Base-by-base conservation (phyloP, 345 rosid species). In the Rubroshorea leprosula region DNA sequence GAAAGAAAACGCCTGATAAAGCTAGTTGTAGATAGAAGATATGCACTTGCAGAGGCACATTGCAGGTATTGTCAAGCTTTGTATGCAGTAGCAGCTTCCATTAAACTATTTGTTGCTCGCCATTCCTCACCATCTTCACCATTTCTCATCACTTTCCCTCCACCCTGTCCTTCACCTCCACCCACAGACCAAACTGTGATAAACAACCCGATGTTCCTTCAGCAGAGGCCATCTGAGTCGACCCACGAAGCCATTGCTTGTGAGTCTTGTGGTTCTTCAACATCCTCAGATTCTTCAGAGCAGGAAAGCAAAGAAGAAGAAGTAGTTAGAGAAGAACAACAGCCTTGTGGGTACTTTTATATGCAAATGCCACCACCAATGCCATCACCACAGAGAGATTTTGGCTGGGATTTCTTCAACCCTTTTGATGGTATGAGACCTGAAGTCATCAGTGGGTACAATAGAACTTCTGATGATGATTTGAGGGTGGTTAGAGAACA, bases 391-490 rank as follows among this genome's bases (percentile, higher is more conserved):
- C 78, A 61, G 25, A 59, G 64, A 48, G 89, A 83, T 62, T 86
- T 83, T 51, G 89, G 83, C 29, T 86, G 93, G 93, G 93, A 86
- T 55, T 86, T 83, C 58, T 86, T 86, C 61, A 73, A 83, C 67
- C 84, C 88, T 12, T 86, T 83, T 67, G 81, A 76, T 38, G 66
- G 65, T 15, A 69, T 74, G 74, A 67, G 83, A 43, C 74, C 83
- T n/a, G 86, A 85, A 54, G 67, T 78, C 46, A 66, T 82, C 6
- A 56, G 78, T 52, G 74, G 78, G 22, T 82, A 78, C 24, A 70
- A 67, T 53, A 74, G 79, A 68, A 59, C 63, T 55, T 72, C 66
- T 39, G 84, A 85, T 25, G 85, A 80, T 57, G 83, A 85, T 45
- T 61, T 83, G 58, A 83, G 72, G 60, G 77, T 54, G 31, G 89